Evolutionary conservation across 139 green algal species (phyloP).

Genomic region (Coelastrella sp.): DNA sequence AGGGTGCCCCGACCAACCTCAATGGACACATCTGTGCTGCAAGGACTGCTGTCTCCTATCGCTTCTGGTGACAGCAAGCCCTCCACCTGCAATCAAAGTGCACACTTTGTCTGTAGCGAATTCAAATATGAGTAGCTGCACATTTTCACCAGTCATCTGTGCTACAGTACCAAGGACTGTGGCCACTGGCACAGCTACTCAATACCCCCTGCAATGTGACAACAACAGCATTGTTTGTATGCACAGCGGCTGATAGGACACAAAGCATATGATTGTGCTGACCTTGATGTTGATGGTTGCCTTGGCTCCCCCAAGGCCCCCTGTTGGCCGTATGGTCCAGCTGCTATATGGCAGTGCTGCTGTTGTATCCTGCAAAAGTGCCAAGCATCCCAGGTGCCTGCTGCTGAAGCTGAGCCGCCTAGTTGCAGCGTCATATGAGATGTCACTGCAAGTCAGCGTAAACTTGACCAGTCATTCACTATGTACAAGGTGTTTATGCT

Average conservation of each 20-base stretch:
- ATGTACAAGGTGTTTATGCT: no score
- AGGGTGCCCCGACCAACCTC: conserved; percentile 18
- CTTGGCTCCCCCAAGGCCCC: conserved; percentile 53
- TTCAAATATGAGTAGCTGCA: no score
- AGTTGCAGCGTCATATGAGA: conserved; percentile 51
- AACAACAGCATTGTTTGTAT: no score
- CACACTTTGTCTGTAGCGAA: no score
- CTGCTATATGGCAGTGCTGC: conserved; percentile 67
- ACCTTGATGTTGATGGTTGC: conserved; percentile 59
- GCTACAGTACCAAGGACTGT: no score
- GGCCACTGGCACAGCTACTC: no score
- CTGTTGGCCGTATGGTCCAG: conserved; percentile 76
- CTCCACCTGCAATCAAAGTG: no score
- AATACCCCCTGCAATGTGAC: no score
- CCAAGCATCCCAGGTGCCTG: conserved; percentile 70
- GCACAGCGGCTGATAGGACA: no score
- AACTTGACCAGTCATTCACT: no score
- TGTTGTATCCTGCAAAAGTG: conserved; percentile 67
- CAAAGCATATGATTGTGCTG: not conserved
- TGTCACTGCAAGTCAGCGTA: conserved; percentile 49
- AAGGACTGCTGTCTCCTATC: conserved; percentile 1
- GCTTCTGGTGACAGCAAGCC: no score
- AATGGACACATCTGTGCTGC: conserved; percentile 35
- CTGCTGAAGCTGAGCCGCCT: conserved; percentile 70
- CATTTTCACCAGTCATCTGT: no score